Percentiles rank a stretch among this genome's conserved stretches.
Conservation (phyloP, 768 basidiomycete species). For the Trametes coccinea region DNA sequence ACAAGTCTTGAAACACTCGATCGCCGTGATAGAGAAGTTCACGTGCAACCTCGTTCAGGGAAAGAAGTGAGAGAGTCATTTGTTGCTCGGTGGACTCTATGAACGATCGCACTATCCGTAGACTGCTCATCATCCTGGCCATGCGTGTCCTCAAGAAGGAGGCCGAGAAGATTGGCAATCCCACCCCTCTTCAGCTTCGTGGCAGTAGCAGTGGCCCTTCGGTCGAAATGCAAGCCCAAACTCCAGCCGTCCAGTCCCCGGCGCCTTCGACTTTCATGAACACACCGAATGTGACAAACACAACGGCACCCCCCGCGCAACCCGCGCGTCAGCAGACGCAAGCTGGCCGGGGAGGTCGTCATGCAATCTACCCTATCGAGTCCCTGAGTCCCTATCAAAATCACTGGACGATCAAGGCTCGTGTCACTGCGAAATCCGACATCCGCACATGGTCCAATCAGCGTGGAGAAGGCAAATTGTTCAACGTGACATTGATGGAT, state of each 20-base stretch:
- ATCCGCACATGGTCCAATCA: constrained; percentile 88
- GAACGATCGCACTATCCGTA: constrained; percentile 31
- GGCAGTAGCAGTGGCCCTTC: constrained; percentile 30
- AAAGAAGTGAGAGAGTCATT: constrained; percentile 60
- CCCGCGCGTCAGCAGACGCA: constrained; percentile 11
- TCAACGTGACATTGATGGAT: constrained; percentile 92
- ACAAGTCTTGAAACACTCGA: constrained; percentile 59
- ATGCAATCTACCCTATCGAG: constrained; percentile 79
- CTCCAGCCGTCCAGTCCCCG: constrained; percentile 30
- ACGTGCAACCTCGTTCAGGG: constrained; percentile 84
- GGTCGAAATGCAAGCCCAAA: constrained; percentile 22
- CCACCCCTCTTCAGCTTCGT: constrained; percentile 37
- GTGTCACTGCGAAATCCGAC: constrained; percentile 87
- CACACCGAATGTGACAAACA: not conserved
- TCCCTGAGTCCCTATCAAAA: constrained; percentile 95
- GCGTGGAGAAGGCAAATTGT: constrained; percentile 92
- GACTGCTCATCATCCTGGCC: constrained; percentile 79
- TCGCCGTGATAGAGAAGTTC: constrained; percentile 72
- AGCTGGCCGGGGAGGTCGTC: constrained; percentile 25
- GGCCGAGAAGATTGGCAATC: constrained; percentile 76
- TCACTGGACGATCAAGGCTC: constrained; percentile 97
- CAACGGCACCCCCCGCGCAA: constrained; percentile 26
- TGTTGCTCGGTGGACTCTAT: not conserved
- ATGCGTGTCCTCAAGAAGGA: constrained; percentile 55
- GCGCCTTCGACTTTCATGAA: constrained; percentile 32